Evolutionary conservation across 805 yeast genomes (phyloP).

Genomic region (Ascoidea tarda): DNA sequence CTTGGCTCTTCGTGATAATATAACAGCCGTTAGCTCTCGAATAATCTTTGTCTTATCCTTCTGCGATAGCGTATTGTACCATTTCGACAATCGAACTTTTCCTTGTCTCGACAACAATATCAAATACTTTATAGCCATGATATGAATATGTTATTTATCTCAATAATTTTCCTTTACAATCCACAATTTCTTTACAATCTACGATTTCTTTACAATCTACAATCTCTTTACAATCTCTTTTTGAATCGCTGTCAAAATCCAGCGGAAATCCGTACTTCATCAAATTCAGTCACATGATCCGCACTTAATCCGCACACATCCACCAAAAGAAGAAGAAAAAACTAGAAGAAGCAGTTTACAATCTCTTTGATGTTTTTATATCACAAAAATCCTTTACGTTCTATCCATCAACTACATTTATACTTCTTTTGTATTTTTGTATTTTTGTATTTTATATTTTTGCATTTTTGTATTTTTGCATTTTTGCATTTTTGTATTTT

Average conservation of each 20-base stretch:
- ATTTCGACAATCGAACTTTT: constrained; percentile 80
- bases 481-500: no score
- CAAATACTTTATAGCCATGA: constrained; percentile 43
- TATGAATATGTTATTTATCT: background rate
- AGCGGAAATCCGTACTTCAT: no score
- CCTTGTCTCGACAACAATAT: constrained; percentile 88
- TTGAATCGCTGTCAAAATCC: background rate
- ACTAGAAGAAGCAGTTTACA: no score
- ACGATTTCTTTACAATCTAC: background rate
- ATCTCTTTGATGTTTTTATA: no score
- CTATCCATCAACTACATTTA: no score
- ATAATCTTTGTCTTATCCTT: constrained; percentile 77
- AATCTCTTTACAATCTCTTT: background rate
- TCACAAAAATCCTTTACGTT: no score
- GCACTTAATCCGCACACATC: no score
- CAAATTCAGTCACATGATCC: no score
- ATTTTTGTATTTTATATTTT: no score
- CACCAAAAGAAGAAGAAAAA: no score
- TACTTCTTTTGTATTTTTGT: no score
- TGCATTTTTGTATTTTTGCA: no score
- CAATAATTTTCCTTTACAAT: background rate
- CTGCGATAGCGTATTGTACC: constrained; percentile 79
- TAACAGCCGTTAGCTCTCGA: constrained; percentile 74
- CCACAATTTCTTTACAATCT: background rate
- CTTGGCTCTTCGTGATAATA: constrained; percentile 74